These are phyloP conservation scores for Lasiosphaeriaceae sp. DNA, from an alignment of 495 filamentous ascomycete genomes.

Conservation along the genomic window DNA sequence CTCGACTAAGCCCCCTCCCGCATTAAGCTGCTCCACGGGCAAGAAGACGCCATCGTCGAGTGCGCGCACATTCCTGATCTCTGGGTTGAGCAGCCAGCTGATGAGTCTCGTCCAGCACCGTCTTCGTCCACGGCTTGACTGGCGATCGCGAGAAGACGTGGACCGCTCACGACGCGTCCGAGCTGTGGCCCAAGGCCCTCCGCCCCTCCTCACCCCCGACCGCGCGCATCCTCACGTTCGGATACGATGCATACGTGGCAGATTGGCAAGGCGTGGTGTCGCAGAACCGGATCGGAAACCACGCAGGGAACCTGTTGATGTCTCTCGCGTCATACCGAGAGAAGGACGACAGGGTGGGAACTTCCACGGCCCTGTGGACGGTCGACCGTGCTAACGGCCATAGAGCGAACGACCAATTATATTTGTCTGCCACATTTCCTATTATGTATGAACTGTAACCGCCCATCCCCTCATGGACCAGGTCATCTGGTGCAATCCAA, in stretches of 20 bases:
- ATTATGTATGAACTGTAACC: too few relatives aligned
- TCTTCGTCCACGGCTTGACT: conserved; percentile 23
- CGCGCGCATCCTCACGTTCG: conserved; percentile 23
- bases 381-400: too few relatives aligned
- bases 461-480: too few relatives aligned
- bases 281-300: conserved; percentile 13
- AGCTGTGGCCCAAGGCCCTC: conserved; percentile 18
- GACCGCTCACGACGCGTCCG: conserved; percentile 4
- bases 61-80: conserved; percentile 1
- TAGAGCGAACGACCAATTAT: too few relatives aligned
- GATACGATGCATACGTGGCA: conserved; percentile 22
- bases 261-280: conserved; percentile 14
- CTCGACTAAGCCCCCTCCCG: conserved; percentile 23
- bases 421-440: too few relatives aligned
- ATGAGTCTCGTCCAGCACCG: conserved; percentile 11
- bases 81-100: neutral
- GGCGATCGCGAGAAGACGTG: conserved; percentile 21
- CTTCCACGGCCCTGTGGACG: too few relatives aligned
- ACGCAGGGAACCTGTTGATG: conserved; percentile 19
- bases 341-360: conserved; percentile 10
- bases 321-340: conserved; percentile 10
- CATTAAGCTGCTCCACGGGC: conserved; percentile 20
- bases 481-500: too few relatives aligned
- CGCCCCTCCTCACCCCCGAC: conserved; percentile 15
- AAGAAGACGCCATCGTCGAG: conserved; percentile 14